Evolutionary conservation across 768 basidiomycete genomes (phyloP), one percentile per base, ranked within the genome.

Genomic region (Lactarius sanguifluus): DNA sequence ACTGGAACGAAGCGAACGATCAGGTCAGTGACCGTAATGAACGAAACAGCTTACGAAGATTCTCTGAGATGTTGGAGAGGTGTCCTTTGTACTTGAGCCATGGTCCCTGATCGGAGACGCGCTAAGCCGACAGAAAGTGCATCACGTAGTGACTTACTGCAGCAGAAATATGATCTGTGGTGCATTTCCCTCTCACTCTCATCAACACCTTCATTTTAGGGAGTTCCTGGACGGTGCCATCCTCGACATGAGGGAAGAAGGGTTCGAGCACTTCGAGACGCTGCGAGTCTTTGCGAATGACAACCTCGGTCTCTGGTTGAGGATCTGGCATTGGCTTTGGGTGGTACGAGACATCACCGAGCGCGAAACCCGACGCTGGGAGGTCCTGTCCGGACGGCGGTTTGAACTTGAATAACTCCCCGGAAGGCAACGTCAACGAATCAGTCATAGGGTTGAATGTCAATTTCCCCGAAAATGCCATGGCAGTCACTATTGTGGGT

Each of bases 61-160:
- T 98, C 78, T 98, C 94, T 4, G 96, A 94, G 67, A 98, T 97
- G 75, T 98, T 98, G 38, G 90, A 90, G 47, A 98, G 80, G 79
- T 98, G 96, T 0, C 93, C 97, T 76, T 98, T 98, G 81, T 96
- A 99, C 80, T 98, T 98, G 70, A 99, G 79, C 97, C 97, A 99
- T 40, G 95, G 93, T 2, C 97, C 97, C 91, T 92, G 72, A 56
- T 30, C 50, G 40, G 25, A 30, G 58, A 5, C 58, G 36, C 23
- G 18, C 32, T 50, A n/a, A 66, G 43, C 40, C 16, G 13, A 18
- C 15, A 18, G 60, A 20, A 18, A 25, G 23, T 63, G 30, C 61
- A 52, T 12, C 13, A 43, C 15, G 28, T 16, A 16, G 10, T 16
- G 15, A 20, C 87, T 59, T 71, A 92, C 91, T 38, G 97, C 97